phyloP scores from a whole-genome alignment of 1,284 basidiomycete species.

The Cutaneotrichosporon curvatum region DNA sequence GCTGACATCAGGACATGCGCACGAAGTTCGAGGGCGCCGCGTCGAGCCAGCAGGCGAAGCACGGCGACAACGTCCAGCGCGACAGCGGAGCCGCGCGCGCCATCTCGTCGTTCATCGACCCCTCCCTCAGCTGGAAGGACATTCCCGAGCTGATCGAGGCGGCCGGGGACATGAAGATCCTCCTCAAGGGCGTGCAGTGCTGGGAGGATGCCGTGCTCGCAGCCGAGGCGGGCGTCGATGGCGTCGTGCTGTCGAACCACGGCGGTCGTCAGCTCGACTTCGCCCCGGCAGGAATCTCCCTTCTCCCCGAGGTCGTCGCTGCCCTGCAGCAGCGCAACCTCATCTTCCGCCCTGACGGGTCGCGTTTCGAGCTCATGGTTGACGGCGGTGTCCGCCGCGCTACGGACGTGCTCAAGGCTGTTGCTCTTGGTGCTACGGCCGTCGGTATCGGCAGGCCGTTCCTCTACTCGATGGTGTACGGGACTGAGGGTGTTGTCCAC shows the following conservation, averaged over 20 bases:
- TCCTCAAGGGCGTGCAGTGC: conserved; percentile 86
- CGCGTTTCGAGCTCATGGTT: conserved; percentile 76
- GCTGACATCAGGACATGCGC: conserved; percentile 66
- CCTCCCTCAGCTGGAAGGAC: conserved; percentile 78
- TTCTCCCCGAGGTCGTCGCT: conserved; percentile 76
- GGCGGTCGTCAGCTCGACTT: conserved; percentile 82
- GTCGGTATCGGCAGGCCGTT: conserved; percentile 67
- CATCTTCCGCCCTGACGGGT: conserved; percentile 33
- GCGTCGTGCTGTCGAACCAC: conserved; percentile 60
- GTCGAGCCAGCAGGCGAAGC: conserved; percentile 56
- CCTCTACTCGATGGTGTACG: conserved; percentile 83
- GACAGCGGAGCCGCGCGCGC: conserved; percentile 88
- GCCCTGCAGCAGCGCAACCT: conserved; percentile 63
- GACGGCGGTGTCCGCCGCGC: conserved; percentile 89
- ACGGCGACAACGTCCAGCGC: conserved; percentile 60
- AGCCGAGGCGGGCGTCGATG: conserved; percentile 71
- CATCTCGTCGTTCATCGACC: conserved; percentile 95
- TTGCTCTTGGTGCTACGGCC: conserved; percentile 85
- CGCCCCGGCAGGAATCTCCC: conserved; percentile 79
- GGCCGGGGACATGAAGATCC: conserved; percentile 77
- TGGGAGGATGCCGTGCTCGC: conserved; percentile 91
- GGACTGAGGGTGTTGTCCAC: conserved; percentile 67
- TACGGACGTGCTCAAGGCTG: conserved; percentile 85
- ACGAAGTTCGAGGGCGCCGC: conserved; percentile 88
- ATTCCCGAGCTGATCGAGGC: conserved; percentile 80